Percentiles rank a stretch among this genome's conserved stretches.
Conservation (phyloP, 2,329 filamentous ascomycete species). For the Ceratocystis papillata region DNA sequence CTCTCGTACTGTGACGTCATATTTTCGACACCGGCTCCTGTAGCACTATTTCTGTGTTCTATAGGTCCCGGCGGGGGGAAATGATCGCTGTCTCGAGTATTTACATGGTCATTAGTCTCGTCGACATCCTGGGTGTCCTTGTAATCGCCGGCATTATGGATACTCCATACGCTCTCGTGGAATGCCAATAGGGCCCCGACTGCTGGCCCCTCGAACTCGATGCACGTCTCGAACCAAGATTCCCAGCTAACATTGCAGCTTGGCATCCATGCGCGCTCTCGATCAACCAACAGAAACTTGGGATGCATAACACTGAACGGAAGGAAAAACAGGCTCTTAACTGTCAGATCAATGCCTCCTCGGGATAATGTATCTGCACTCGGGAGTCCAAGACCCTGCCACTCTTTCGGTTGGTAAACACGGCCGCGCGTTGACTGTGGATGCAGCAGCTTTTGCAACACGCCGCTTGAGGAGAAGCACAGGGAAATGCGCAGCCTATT, state of each 20-base stretch:
- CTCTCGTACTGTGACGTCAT: constrained; percentile 20
- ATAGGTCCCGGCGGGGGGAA: neutral
- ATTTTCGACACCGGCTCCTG: neutral
- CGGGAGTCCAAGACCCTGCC: constrained; percentile 57
- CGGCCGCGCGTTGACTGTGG: constrained; percentile 52
- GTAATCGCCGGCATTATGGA: neutral
- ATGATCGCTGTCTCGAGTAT: neutral
- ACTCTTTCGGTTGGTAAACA: constrained; percentile 48
- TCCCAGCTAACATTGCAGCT: constrained; percentile 84
- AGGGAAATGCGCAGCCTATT: constrained; percentile 50
- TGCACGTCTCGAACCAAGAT: constrained; percentile 70
- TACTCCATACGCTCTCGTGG: constrained; percentile 57
- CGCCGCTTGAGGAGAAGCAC: constrained; percentile 62
- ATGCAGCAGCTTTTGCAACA: constrained; percentile 66
- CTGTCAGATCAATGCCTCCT: constrained; percentile 52
- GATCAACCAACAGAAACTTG: constrained; percentile 68
- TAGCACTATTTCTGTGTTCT: neutral
- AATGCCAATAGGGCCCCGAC: constrained; percentile 55
- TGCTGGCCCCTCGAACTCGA: constrained; percentile 53
- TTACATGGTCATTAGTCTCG: constrained; percentile 8
- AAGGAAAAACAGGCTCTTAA: constrained; percentile 69
- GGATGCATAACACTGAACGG: constrained; percentile 83
- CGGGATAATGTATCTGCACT: constrained; percentile 40
- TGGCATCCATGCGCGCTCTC: constrained; percentile 54
- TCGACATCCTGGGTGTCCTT: neutral